Percentiles rank a stretch among this genome's conserved stretches.
Evolutionary conservation across 306 rosid genomes (phyloP).

Genomic region (Medicago arabica): DNA sequence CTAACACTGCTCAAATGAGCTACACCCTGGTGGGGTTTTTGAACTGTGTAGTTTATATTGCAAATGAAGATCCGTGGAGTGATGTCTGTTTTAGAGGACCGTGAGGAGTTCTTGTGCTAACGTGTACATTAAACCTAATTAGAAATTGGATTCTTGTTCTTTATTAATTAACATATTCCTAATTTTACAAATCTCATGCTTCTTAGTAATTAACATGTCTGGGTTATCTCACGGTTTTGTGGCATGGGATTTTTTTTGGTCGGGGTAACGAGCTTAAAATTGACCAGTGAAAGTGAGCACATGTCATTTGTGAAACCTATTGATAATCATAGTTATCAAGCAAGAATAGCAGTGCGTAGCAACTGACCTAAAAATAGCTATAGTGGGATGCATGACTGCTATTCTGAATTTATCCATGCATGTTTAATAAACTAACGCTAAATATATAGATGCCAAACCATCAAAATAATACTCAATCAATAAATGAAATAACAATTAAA

Average conservation of each 20-base stretch:
- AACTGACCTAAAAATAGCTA: background rate
- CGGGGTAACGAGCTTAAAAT: background rate
- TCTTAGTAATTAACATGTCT: conserved; percentile 4
- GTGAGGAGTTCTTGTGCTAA: background rate
- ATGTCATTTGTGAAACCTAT: conserved; percentile 11
- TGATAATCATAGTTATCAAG: conserved; percentile 1
- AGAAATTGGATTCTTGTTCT: conserved; percentile 3
- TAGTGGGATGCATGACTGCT: background rate
- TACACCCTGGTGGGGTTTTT: too few relatives aligned
- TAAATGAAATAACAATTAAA: background rate
- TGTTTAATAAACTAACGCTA: background rate
- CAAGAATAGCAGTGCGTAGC: background rate
- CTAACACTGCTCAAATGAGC: too few relatives aligned
- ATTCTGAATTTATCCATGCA: background rate
- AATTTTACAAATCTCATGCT: conserved; percentile 5
- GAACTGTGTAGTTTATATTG: background rate
- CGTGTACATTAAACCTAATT: background rate
- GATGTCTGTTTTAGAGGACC: background rate
- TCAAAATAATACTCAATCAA: background rate
- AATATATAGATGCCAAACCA: background rate
- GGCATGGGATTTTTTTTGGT: conserved; percentile 1
- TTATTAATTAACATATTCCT: background rate
- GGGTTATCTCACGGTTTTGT: conserved; percentile 1
- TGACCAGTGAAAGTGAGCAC: conserved; percentile 15
- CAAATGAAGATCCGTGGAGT: conserved; percentile 1